Evolutionary conservation across 2,329 filamentous ascomycete genomes (phyloP), one percentile per base, ranked within the genome.

Genomic region (Paraphoma sp.): DNA sequence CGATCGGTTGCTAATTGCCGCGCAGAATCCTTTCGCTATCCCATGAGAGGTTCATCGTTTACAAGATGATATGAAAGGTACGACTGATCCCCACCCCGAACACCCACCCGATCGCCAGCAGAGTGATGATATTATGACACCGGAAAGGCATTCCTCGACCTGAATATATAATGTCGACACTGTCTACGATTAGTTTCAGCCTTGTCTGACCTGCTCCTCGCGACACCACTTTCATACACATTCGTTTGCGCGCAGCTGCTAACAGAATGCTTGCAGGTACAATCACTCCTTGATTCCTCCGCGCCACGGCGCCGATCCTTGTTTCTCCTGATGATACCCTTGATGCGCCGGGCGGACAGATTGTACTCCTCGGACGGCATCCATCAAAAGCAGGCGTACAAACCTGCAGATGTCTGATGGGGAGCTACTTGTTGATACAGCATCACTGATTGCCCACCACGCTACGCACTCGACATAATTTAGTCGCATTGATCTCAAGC

Each of bases 271-370:
- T 47, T 60, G 54, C 64, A 76, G 74, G 70, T 74, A 77, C 67
- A 74, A 59, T 18, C 4, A 61, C 59, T 63, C 51, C 47, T 56
- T 60, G n/a, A 23, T 23, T 4, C 23, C 23, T 56, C 49, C 59
- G 51, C 50, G 52, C 59, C 52, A 64, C 56, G 58, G 61, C 63
- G 50, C 42, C 48, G 55, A 44, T 18, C 48, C 18, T 18, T 54
- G 57, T 57, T 53, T 64, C 59, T 75, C 71, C 84, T 87, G 86
- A 88, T 74, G 73, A 83, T 83, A 88, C 82, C 78, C 75, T 84
- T 84, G 85, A 87, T 87, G 85, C 86, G 85, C 85, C 86, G 85
- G 86, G 86, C 86, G 86, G 86, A 87, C 86, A 87, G 82, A 88
- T 79, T 71, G 80, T 83, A 79, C 81, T 79, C 79, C 74, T 79